Base-by-base conservation (phyloP, 1,284 basidiomycete genomes). In the Cerrena zonata region DNA sequence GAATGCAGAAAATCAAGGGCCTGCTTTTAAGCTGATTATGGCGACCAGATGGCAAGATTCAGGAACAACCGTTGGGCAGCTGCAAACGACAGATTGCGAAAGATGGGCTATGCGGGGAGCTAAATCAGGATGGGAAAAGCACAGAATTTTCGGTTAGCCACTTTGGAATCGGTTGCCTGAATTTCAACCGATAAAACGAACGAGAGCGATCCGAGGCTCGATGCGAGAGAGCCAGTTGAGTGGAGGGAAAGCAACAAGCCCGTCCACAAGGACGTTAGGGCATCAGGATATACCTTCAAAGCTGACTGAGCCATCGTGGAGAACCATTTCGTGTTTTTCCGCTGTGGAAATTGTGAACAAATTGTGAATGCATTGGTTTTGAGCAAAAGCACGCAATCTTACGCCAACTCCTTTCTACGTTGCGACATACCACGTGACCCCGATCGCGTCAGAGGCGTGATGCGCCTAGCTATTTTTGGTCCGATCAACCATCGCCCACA, bases 341-440 rank as follows among this genome's bases (percentile, higher is more conserved):
- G n/a, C n/a, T 30, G 21, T 39, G 19, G 47, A 3, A 10, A n/a
- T 24, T 27, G 36, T 13, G 18, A 21, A n/a, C 18, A 15, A n/a
- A 5, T 18, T 34, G 40, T 18, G 46, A 48, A 39, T 11, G 36
- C 19, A 24, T 38, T 12, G 15, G 5, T 11, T 26, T 41, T 44
- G 15, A 13, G 26, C 25, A 30, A 24, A 45, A 57, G 56, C 56
- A 58, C 56, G 56, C 54, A 27, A 58, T 58, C 48, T 51, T 50
- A 50, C 49, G 49, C 49, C 43, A 50, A 38, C 26, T 48, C 48
- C 22, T 39, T 44, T 47, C 30, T 15, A 3, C 11, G 25, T 55
- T 50, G 54, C 53, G 56, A 53, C 46, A 30, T 11, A 13, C 26
- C 56, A 57, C 56, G 53, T 57, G 56, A 52, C 23, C 30, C 22